Percentiles rank a stretch among this genome's conserved stretches.
phyloP scores from a whole-genome alignment of 2,329 filamentous ascomycete genomes.

The Whalleya microplaca region DNA sequence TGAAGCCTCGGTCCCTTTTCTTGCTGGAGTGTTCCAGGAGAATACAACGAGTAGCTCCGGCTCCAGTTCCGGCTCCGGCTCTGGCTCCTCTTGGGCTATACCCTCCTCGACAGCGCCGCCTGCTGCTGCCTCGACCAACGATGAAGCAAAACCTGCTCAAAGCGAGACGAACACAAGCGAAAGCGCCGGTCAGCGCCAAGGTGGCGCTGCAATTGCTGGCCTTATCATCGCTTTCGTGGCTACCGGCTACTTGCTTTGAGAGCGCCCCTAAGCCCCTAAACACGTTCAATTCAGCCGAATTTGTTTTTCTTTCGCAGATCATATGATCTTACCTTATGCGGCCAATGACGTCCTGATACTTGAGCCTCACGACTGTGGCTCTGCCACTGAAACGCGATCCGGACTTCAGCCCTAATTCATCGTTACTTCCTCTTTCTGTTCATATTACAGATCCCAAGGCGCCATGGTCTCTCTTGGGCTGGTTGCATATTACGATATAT shows the following conservation, averaged over 20 bases:
- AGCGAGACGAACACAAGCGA: constrained; percentile 49
- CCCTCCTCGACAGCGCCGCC: constrained; percentile 31
- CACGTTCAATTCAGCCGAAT: neutral
- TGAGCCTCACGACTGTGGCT: neutral
- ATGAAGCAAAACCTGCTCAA: constrained; percentile 32
- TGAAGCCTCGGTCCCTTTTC: constrained; percentile 26
- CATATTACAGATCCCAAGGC: constrained; percentile 19
- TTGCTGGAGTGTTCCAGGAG: constrained; percentile 59
- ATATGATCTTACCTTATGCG: constrained; percentile 2
- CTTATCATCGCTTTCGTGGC: constrained; percentile 60
- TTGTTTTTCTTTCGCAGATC: constrained; percentile 1
- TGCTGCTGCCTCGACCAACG: constrained; percentile 30
- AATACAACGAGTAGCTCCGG: constrained; percentile 41
- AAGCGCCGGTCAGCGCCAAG: constrained; percentile 48
- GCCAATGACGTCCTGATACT: no score
- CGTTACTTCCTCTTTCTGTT: constrained; percentile 20
- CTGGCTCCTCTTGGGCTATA: constrained; percentile 6
- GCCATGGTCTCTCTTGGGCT: constrained; percentile 6
- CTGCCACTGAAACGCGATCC: neutral
- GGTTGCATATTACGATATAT: constrained; percentile 29
- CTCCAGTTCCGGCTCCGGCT: neutral
- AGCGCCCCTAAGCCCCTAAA: neutral
- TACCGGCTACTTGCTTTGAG: constrained; percentile 43
- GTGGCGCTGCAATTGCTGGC: constrained; percentile 55
- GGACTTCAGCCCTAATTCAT: neutral